Conservation (phyloP, 2,329 filamentous ascomycete species). For the Thermoascus crustaceus region DNA sequence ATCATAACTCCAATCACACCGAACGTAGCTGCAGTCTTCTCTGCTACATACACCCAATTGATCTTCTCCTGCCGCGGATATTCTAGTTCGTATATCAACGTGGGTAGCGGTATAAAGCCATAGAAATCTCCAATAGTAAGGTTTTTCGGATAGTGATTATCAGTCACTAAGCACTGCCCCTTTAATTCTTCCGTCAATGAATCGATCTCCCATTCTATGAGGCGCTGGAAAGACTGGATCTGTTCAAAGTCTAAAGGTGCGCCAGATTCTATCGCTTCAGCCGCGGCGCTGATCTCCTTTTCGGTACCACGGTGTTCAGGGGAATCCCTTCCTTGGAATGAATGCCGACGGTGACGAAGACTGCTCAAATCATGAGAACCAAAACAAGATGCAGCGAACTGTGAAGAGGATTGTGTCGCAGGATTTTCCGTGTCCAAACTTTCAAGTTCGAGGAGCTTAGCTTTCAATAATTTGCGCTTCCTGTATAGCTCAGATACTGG, state of each 20-base stretch:
- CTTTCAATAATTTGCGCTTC: too few relatives aligned
- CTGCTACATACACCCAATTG: constrained; percentile 66
- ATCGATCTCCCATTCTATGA: constrained; percentile 60
- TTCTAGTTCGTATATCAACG: constrained; percentile 69
- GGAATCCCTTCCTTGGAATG: constrained; percentile 12
- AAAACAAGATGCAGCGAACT: too few relatives aligned
- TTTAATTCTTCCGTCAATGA: constrained; percentile 56
- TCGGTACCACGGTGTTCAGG: constrained; percentile 28
- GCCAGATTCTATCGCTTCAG: constrained; percentile 53
- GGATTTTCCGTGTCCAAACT: too few relatives aligned
- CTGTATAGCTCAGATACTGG: constrained; percentile 54
- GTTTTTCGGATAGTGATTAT: constrained; percentile 59
- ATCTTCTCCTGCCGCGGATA: constrained; percentile 64
- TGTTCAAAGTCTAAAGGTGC: constrained; percentile 59
- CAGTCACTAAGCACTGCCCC: constrained; percentile 48
- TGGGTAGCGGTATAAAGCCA: constrained; percentile 67
- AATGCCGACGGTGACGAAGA: constrained; percentile 39
- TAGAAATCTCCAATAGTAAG: constrained; percentile 57
- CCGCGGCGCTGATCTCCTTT: constrained; percentile 53
- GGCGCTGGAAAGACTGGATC: constrained; percentile 53
- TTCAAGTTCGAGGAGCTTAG: too few relatives aligned
- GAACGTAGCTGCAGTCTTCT: constrained; percentile 62
- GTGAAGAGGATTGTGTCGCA: too few relatives aligned
- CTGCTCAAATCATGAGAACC: too few relatives aligned
- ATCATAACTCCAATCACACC: constrained; percentile 68